phyloP scores from a whole-genome alignment of 805 yeast genomes.

The Pichia rugopelliculosa region DNA sequence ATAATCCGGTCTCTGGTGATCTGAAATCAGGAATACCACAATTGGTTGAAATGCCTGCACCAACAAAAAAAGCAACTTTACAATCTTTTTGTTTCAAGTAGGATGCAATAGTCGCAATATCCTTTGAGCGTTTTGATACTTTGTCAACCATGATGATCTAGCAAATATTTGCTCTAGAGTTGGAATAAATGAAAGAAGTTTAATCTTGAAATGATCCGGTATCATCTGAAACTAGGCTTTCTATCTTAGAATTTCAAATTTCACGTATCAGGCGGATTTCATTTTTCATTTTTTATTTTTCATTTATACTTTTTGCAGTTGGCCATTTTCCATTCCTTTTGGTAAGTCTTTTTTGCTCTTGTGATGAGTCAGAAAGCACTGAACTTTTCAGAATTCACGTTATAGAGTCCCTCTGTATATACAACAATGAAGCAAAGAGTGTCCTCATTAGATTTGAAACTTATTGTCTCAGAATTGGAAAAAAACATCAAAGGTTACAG shows the following conservation, averaged over 20 bases:
- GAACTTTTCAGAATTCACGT: not conserved
- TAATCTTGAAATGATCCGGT: too few species aligned
- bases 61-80: slow-evolving; percentile 62
- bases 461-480: slow-evolving; percentile 61
- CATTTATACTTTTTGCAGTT: not conserved
- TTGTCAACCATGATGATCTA: not conserved
- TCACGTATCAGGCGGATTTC: not conserved
- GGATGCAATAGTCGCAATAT: slow-evolving; percentile 17
- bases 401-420: not conserved
- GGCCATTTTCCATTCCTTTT: not conserved
- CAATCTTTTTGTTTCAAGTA: slow-evolving; percentile 18
- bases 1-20: slow-evolving; percentile 83
- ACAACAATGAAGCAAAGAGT: slow-evolving; percentile 62
- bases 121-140: not conserved
- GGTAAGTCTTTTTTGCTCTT: not conserved
- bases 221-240: too few species aligned
- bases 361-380: not conserved
- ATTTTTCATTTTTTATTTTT: not conserved
- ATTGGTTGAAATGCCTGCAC: slow-evolving; percentile 91
- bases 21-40: slow-evolving; percentile 96
- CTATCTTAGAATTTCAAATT: too few species aligned
- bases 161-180: not conserved
- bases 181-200: not conserved
- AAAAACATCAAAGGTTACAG: slow-evolving; percentile 54
- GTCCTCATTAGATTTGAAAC: slow-evolving; percentile 72